Base-by-base conservation (phyloP, 345 rosid species). In the Eutrema yunnanense region DNA sequence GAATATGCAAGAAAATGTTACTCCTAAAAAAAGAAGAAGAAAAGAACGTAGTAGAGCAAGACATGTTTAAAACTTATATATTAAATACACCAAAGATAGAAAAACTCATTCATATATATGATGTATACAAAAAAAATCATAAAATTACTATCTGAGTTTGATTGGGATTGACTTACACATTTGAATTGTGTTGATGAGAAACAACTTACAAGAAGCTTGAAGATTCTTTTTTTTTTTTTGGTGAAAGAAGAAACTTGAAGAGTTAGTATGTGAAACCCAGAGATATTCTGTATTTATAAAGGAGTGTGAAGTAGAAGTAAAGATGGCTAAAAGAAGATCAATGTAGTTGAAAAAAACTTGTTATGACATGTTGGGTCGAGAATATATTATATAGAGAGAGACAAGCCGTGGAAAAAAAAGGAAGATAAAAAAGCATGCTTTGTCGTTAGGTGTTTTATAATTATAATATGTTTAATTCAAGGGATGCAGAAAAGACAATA, bases 381-480 rank as follows among this genome's bases (percentile, higher is more conserved):
- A 36, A 55, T 46, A 65, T 55, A 56, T 8, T 19, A 36, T 14
- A 14, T 14, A 65, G 38, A 73, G 14, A 57, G 38, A 36, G 48
- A 73, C 58, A 56, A 55, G 50, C 49, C 42, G 65, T 65, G 65
- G n/a, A 3, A 7, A 13, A 14, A n/a, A n/a, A 63, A 73, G 40
- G 49, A 73, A 54, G 70, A 73, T 6, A 43, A 53, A 40, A 26
- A 47, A 47, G 65, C 77, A 66, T 73, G 77, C 65, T 65, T 65
- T 65, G 71, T 37, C 65, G 30, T 73, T 47, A 46, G 59, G 41
- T 55, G 3, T 38, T 65, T 73, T 46, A 19, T 36, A 73, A 73
- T 73, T 38, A 73, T 65, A 56, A 37, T 22, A 22, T 73, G 65
- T 73, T 57, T 16, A 38, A 46, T 65, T 37, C 43, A 29, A 65